Percentiles rank a stretch among this genome's conserved stretches.
These are phyloP conservation scores for Agastache rugosa DNA, from an alignment of 257 asterid species.

Conservation along the genomic window DNA sequence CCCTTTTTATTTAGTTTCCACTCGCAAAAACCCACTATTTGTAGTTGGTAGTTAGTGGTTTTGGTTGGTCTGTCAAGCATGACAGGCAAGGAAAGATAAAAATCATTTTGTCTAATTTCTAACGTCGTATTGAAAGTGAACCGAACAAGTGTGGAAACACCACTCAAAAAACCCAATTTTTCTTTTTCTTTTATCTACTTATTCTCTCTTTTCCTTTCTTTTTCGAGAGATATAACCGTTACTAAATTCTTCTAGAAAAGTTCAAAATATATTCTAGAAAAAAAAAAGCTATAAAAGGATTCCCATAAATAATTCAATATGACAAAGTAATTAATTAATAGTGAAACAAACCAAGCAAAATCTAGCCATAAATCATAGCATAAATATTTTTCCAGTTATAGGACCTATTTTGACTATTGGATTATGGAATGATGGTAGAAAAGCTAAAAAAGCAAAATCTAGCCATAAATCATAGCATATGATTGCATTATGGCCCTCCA, in stretches of 20 bases:
- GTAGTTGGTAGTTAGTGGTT: slow-evolving; percentile 25
- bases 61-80: slow-evolving; percentile 33
- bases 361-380: not conserved
- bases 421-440: slow-evolving; percentile 1
- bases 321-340: not conserved
- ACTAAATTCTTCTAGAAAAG: slow-evolving; percentile 19
- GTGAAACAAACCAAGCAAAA: not conserved
- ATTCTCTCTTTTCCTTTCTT: not conserved
- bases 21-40: not conserved
- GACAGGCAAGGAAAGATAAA: slow-evolving; percentile 34
- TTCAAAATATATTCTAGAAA: not conserved
- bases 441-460: slow-evolving; percentile 31
- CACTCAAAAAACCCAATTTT: slow-evolving; percentile 22
- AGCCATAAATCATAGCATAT: slow-evolving; percentile 32
- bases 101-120: slow-evolving; percentile 38
- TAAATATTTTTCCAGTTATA: slow-evolving; percentile 1
- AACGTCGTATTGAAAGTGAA: slow-evolving; percentile 30
- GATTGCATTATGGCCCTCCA: slow-evolving; percentile 35
- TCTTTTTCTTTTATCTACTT: not conserved
- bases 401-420: slow-evolving; percentile 18
- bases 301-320: not conserved
- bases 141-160: slow-evolving; percentile 34
- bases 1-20: not conserved
- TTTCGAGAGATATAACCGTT: slow-evolving; percentile 37
- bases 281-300: slow-evolving; percentile 16